Base-by-base conservation (phyloP, 768 basidiomycete genomes). In the Leccinum subgranulosum region DNA sequence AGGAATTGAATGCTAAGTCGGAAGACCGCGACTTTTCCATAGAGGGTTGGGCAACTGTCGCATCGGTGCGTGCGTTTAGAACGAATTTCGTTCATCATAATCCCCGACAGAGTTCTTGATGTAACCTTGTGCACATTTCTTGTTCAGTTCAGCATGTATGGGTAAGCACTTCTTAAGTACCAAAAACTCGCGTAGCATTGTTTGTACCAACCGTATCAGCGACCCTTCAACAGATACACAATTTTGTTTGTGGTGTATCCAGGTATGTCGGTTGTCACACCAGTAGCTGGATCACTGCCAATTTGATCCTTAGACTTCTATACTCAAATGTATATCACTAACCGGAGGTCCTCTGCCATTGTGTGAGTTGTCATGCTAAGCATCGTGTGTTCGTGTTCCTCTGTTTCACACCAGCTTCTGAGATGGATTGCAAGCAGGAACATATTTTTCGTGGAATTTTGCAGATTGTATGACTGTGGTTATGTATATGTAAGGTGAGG, bases 361-460 rank as follows among this genome's bases (percentile, higher is more conserved):
- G 70, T 76, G 76, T 76, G 53, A 59, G 77, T 55, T 54, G n/a
- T 19, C 47, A 7, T 28, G 45, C 55, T 33, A 29, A 10, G 36
- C 17, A 39, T 39, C 7, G 15, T 17, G 39, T 10, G 25, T 31
- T 56, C 28, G 7, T 28, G n/a, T 27, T 55, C 7, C 9, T 15
- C 27, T n/a, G 3, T 27, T 60, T 56, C 31, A 60, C 21, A 31
- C 27, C 28, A 12, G 7, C 17, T 36, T 33, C 51, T 33, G 47
- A 76, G 73, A 31, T 78, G 73, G 74, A 76, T 84, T 29, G 82
- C 82, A 9, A 79, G 81, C 29, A 68, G 74, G 10, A 81, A 84
- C 50, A 66, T 81, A 10, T 76, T 80, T 53, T 66, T 83, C 11
- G 69, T 78, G 19, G 67, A 83, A 34, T 71, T 77, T 1, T 71